Conservation (phyloP, 352 stramenopile genomes). For the Globisporangium megalacanthum region DNA sequence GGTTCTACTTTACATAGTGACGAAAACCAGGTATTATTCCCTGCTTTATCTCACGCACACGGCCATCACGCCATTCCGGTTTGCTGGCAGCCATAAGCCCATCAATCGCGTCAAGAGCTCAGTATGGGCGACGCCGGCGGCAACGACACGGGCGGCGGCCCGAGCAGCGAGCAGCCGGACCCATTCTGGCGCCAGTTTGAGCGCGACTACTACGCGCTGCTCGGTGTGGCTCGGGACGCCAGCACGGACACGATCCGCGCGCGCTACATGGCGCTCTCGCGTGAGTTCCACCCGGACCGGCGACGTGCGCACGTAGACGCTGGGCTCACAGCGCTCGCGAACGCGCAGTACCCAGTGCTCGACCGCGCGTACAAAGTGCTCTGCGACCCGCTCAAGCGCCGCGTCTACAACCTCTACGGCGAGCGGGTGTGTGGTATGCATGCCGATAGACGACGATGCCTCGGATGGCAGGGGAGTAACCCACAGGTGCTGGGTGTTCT, state of each 20-base stretch:
- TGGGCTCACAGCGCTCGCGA: conserved; percentile 54
- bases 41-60: too few relatives aligned
- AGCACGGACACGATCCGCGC: conserved; percentile 57
- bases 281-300: conserved; percentile 83
- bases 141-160: background rate
- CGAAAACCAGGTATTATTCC: too few relatives aligned
- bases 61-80: background rate
- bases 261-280: conserved; percentile 64
- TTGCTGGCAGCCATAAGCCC: conserved; percentile 1
- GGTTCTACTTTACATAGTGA: too few relatives aligned
- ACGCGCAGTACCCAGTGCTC: conserved; percentile 72
- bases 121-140: conserved; percentile 1
- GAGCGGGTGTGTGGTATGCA: conserved; percentile 30
- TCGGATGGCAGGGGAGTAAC: too few relatives aligned
- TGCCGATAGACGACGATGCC: too few relatives aligned
- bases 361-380: conserved; percentile 83
- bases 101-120: background rate
- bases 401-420: conserved; percentile 75
- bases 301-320: conserved; percentile 39
- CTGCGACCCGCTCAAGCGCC: conserved; percentile 52
- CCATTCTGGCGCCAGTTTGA: conserved; percentile 50
- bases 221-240: conserved; percentile 58
- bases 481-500: background rate
- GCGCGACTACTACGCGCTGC: conserved; percentile 81
- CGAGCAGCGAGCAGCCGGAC: conserved; percentile 4